Conservation (phyloP, 225 moss, liverwort and hornwort species). For the Climacium dendroides region DNA sequence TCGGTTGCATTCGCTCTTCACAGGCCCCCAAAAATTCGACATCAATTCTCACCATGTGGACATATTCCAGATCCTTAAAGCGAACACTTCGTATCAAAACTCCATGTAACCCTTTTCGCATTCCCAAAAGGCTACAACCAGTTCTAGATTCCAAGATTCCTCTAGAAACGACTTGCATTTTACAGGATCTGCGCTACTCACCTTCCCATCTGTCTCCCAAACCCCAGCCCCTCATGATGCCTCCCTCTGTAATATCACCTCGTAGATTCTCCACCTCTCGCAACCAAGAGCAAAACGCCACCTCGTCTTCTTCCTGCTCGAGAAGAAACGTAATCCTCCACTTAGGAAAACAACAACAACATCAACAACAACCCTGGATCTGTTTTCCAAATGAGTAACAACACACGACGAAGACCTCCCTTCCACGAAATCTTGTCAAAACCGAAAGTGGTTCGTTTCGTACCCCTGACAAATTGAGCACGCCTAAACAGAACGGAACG, state of each 20-base stretch:
- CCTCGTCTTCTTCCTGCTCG: background rate
- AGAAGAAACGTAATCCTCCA: background rate
- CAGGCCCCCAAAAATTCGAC: background rate
- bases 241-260: background rate
- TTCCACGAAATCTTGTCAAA: background rate
- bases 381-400: background rate
- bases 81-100: background rate
- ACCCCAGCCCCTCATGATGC: conserved; percentile 6
- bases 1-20: background rate
- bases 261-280: background rate
- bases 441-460: background rate
- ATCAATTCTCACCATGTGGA: background rate
- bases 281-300: background rate
- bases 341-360: background rate
- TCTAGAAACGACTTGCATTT: background rate
- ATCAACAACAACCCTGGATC: background rate
- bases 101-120: background rate
- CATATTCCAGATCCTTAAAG: background rate
- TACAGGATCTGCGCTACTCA: conserved; percentile 1
- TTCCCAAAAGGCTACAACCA: background rate
- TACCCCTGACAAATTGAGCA: background rate
- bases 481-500: background rate
- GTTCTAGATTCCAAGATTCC: background rate
- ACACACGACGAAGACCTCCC: background rate
- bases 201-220: conserved; percentile 1